Base-by-base conservation (phyloP, 2,329 filamentous ascomycete species). In the Neofusicoccum sp. region DNA sequence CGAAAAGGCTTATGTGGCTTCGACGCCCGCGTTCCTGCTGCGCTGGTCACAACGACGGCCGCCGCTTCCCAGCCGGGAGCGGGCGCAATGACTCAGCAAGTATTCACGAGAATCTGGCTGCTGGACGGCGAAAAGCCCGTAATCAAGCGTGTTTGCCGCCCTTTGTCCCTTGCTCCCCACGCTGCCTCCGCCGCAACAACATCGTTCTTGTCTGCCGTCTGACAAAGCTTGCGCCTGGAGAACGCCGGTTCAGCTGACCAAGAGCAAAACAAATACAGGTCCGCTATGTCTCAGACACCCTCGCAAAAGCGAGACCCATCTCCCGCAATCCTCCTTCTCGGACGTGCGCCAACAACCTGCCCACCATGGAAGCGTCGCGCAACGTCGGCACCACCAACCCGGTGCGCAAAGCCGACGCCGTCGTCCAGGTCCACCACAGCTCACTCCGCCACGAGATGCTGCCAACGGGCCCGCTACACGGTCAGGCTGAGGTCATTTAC, bases 281-380 rank as follows among this genome's bases (percentile, higher is more conserved):
- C 54, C 44, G 54, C 54, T n/a, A 58, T 58, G 54, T 58, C 54
- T 58, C 54, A 58, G 54, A 45, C 54, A 36, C 43, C 29, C 41
- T 8, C 41, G 8, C 29, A 31, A 45, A 45, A 22, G 39, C 54
- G 29, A 33, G 41, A 36, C 54, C 9, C 39, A 45, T 12, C 41
- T 34, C 39, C 39, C 6, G 39, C 39, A 45, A 9, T 22, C 54
- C 14, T 58, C 22, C 22, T 22, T 22, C 22, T 22, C 22, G 54
- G 54, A 58, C 54, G 28, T 12, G 34, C 28, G 22, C 45, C 54
- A 58, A 36, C 11, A 33, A 58, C 31, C 41, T 58, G 39, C 54
- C 54, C 11, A 4, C 45, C 2, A 58, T 58, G 29, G 54, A 45
- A 22, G n/a, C n/a, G 9, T 9, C 39, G n/a, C 54, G n/a, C 28